Conservation (phyloP, 1,139 yeast species). For the Kluyveromyces sp. region DNA sequence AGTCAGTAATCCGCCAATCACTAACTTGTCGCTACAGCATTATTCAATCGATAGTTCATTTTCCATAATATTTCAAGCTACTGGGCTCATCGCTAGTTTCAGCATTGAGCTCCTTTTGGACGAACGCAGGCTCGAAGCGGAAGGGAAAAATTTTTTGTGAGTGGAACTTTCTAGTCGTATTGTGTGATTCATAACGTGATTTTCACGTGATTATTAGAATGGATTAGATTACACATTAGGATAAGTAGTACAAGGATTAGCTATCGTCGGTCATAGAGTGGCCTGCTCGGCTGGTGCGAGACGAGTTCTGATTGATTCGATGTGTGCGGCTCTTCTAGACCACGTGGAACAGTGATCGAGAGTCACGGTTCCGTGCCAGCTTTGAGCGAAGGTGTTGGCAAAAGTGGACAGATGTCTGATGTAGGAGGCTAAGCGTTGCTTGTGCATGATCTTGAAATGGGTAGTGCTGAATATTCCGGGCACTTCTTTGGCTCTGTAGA, state of each 20-base stretch:
- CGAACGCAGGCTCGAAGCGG: not conserved
- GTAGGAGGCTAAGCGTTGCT: slow-evolving; percentile 51
- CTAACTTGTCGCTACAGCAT: too few relatives aligned
- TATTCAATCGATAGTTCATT: not conserved
- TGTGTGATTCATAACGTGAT: not conserved
- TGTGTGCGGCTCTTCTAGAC: slow-evolving; percentile 13
- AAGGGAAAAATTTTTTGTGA: not conserved
- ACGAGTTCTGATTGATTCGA: slow-evolving; percentile 6
- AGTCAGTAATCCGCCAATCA: too few relatives aligned
- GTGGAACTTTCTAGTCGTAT: not conserved
- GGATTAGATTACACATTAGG: not conserved
- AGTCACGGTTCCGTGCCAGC: slow-evolving; percentile 48
- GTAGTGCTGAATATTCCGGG: slow-evolving; percentile 74
- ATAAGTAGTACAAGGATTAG: not conserved
- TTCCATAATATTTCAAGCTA: not conserved
- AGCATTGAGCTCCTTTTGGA: not conserved
- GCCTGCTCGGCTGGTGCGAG: not conserved
- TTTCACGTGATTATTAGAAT: not conserved
- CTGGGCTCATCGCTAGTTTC: not conserved
- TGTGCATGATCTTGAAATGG: slow-evolving; percentile 63
- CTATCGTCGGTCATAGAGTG: not conserved
- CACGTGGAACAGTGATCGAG: slow-evolving; percentile 22
- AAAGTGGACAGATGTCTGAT: slow-evolving; percentile 61
- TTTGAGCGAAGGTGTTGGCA: slow-evolving; percentile 66
- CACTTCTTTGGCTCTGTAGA: slow-evolving; percentile 58